Conservation (phyloP, 1,284 basidiomycete species). For the Trichosporon ovoides region DNA sequence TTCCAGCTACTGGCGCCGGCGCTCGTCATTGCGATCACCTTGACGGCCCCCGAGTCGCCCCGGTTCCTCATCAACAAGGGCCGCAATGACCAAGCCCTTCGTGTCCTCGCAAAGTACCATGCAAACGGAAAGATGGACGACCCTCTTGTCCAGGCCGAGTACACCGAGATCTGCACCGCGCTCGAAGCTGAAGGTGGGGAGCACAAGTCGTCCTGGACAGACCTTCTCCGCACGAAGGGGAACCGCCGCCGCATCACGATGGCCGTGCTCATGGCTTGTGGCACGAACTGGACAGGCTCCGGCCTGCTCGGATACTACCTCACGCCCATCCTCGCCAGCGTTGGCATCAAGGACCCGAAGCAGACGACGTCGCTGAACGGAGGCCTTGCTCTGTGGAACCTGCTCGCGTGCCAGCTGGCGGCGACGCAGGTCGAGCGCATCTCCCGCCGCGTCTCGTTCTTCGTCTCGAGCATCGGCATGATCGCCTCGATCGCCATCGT, state of each 20-base stretch:
- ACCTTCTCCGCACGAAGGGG: slow-evolving; percentile 39
- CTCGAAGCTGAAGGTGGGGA: slow-evolving; percentile 37
- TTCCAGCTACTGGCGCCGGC: slow-evolving; percentile 4
- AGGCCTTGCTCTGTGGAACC: slow-evolving; percentile 20
- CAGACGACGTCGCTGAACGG: slow-evolving; percentile 28
- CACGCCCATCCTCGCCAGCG: slow-evolving; percentile 23
- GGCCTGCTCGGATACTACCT: slow-evolving; percentile 32
- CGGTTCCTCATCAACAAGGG: slow-evolving; percentile 60
- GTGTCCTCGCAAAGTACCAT: slow-evolving; percentile 61
- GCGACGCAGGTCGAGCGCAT: slow-evolving; percentile 9
- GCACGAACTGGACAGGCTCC: slow-evolving; percentile 25
- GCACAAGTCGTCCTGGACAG: slow-evolving; percentile 18
- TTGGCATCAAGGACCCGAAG: slow-evolving; percentile 28
- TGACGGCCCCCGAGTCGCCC: slow-evolving; percentile 59
- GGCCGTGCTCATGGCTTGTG: slow-evolving; percentile 6
- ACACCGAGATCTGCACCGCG: slow-evolving; percentile 47
- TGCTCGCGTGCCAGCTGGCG: slow-evolving; percentile 13
- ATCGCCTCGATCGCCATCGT: slow-evolving; percentile 14
- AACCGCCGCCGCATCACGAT: slow-evolving; percentile 48
- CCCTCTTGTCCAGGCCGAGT: slow-evolving; percentile 47
- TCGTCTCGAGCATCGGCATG: slow-evolving; percentile 22
- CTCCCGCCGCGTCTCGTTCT: slow-evolving; percentile 20
- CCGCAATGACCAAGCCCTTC: slow-evolving; percentile 53
- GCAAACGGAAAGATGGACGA: slow-evolving; percentile 48
- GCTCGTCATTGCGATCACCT: not conserved